Base-by-base conservation (phyloP, 805 yeast genomes). In the Myxozyma monticola region DNA sequence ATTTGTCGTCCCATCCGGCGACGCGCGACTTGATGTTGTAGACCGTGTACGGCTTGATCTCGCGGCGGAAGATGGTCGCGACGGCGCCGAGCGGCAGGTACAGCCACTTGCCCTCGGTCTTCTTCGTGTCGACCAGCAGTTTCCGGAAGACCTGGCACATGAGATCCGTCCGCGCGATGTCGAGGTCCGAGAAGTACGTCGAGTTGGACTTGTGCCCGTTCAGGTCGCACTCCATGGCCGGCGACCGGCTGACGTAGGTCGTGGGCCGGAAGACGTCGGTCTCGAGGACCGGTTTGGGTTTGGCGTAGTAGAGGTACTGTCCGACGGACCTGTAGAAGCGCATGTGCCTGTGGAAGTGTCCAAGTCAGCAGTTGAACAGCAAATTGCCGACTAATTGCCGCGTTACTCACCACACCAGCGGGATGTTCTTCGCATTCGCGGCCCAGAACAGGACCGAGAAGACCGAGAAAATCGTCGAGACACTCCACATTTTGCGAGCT, bases 181-280 rank as follows among this genome's bases (percentile, higher is more conserved):
- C 97, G 64, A 88, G 71, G 59, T 90, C 97, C 17, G 74, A 70
- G 62, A 85, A 84, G 68, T 90, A 91, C 1, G 96, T 85, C 5
- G 91, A 81, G 66, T 91, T 91, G 49, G 85, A 80, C 71, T 90
- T 91, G 72, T 90, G 98, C 41, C 88, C 61, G 63, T 88, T 88
- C 71, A 86, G 78, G 67, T 90, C 97, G 63, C 88, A 81, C 64
- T 90, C 97, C 62, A 85, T 68, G 6, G 85, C 80, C 1, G 91
- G 83, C 25, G 85, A 85, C 52, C 78, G 79, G 0, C 89, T 77
- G 20, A 65, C 57, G 56, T 71, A 71, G 12, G 65, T 60, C 0
- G 72, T 63, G 37, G 76, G 33, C 28, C 49, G 54, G 48, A 59
- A 59, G 34, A 59, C 51, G 33, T 46, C 52, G 37, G 20, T 21